Evolutionary conservation across 441 rosid species (phyloP), one percentile per base, ranked within the genome.

Genomic region (Kokia cookei): DNA sequence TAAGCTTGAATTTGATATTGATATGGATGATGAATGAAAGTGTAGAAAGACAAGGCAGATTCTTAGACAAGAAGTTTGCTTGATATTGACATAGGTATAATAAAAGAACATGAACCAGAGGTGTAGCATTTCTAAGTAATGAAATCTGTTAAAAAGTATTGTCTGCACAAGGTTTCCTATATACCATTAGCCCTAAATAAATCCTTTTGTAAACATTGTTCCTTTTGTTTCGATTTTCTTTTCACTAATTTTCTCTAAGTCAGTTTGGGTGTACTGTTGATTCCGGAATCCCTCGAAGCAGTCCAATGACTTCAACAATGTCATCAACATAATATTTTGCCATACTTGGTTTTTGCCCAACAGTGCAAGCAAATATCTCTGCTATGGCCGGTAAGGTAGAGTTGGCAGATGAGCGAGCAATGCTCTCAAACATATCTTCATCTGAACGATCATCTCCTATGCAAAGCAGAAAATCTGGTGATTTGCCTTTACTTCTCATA

Each of bases 391-490:
- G 85, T 24, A 77, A 77, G 15, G 82, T 74, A 40, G 85, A 87
- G 50, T 79, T 66, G 8, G 80, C 79, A 7, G 75, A 73, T 67
- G 81, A 81, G 54, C 78, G 83, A 45, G 75, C 88, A 11, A 92
- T 88, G 82, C 86, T 84, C 79, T 89, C 94, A 12, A 92, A 92
- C 96, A 92, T 92, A 64, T 92, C 96, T 71, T 92, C 94, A 43
- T 90, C 97, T 0, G 97, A 92, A 6, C 89, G 82, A 73, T 92
- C 96, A 74, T 92, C 97, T 2, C 97, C 97, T n/a, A 92, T 86
- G 77, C 97, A 90, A 63, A 92, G 80, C 73, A 92, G 76, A 75
- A 92, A 89, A 79, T 90, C 93, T 0, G 90, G 90, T 3, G 86
- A 80, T 80, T 78, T 86, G 45, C 87, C 89, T 22, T 40, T 73